Conservation (phyloP, 495 filamentous ascomycete genomes). For the Annulohypoxylon maeteangense region DNA sequence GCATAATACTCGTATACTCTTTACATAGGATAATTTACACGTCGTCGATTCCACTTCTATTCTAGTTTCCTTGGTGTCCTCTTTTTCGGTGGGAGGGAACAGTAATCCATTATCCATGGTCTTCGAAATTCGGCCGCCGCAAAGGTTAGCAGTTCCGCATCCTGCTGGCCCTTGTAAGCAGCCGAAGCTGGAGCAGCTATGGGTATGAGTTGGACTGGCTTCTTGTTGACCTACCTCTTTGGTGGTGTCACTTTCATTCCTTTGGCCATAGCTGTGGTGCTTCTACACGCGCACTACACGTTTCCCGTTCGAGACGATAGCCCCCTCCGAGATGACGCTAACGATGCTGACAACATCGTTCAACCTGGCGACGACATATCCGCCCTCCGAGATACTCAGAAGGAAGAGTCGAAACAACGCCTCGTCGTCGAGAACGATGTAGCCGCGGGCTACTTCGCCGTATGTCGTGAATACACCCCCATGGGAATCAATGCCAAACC, state of each 20-base stretch:
- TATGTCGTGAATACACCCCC: constrained; percentile 90
- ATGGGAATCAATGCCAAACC: constrained; percentile 92
- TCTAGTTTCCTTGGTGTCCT: neutral
- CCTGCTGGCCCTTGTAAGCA: constrained; percentile 36
- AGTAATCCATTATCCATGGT: constrained; percentile 41
- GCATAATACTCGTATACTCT: constrained; percentile 6
- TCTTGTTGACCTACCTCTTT: constrained; percentile 81
- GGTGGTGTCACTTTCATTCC: constrained; percentile 94
- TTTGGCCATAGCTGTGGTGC: constrained; percentile 68
- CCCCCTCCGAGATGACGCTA: constrained; percentile 26
- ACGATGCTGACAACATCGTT: constrained; percentile 54
- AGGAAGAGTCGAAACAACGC: constrained; percentile 57
- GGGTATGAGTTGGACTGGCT: constrained; percentile 71
- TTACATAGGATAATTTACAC: constrained; percentile 3
- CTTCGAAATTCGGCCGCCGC: constrained; percentile 36
- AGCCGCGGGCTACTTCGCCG: constrained; percentile 92
- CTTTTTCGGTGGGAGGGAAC: neutral
- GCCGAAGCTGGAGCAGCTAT: constrained; percentile 54
- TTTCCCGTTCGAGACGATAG: constrained; percentile 64
- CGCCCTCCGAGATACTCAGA: constrained; percentile 57
- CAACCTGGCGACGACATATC: constrained; percentile 61
- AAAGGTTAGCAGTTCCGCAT: constrained; percentile 42
- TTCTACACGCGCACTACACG: constrained; percentile 76
- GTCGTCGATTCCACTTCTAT: neutral
- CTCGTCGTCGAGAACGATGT: constrained; percentile 74